Base-by-base conservation (phyloP, 2,329 filamentous ascomycete genomes). In the Diplodia sapinea region DNA sequence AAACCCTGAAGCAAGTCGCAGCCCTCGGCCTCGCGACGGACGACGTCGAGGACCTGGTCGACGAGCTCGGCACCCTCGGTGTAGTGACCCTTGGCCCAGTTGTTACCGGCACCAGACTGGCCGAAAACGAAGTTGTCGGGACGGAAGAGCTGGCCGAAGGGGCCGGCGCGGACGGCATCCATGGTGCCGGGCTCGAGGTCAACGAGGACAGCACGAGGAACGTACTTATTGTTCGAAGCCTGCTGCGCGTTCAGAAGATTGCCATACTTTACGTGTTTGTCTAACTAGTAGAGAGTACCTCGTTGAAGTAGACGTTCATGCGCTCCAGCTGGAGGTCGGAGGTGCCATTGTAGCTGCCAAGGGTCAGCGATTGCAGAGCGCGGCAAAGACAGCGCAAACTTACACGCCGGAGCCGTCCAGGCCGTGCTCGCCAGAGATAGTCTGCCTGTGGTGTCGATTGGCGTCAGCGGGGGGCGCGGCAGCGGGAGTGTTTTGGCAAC, bases 61-160 rank as follows among this genome's bases (percentile, higher is more conserved):
- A 99, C 95, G 72, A 98, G 89, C 87, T 99, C 95, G 75, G 95
- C 95, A 89, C 95, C 95, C 87, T 99, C 95, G 73, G 95, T 99
- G 89, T 99, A 99, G 83, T 99, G 95, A 86, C 95, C 95, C 91
- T 98, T 99, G 84, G 95, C 95, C 95, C 95, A 99, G 90, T 98
- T 98, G 93, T 99, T 99, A 85, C 95, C 95, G 82, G 95, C 95
- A 88, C 95, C 94, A 77, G 95, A 98, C 87, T 98, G 95, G 77
- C 95, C 95, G 83, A 98, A 98, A 80, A 98, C 93, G 85, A 98
- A 98, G 91, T 98, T 99, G 87, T 99, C 95, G 81, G 95, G 95
- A 74, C 95, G 94, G 93, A 99, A 98, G 75, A 99, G 93, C 87
- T 97, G 92, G 76, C 95, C 95, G 82, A 98, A 98, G 74, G 95